These are phyloP conservation scores for Carex myosuroides DNA, from an alignment of 176 grass and related monocot genomes.

Conservation along the genomic window DNA sequence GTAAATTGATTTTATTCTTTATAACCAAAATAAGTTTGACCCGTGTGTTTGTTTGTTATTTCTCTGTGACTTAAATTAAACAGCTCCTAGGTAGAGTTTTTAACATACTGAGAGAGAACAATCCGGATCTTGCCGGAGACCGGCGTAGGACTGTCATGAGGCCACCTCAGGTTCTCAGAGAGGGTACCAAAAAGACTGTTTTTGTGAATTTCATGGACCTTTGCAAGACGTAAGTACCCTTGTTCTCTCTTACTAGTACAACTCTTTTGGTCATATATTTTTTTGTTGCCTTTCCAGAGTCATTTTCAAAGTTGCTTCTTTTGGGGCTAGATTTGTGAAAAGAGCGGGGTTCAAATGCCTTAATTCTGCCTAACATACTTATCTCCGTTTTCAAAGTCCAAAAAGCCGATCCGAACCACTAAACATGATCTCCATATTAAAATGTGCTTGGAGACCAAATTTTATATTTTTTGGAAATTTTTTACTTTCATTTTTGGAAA, in stretches of 20 bases:
- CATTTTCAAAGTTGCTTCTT: neutral
- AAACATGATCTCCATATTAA: too few relatives aligned
- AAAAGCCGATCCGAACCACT: too few relatives aligned
- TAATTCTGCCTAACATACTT: too few relatives aligned
- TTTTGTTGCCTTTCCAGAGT: neutral
- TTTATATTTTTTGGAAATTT: too few relatives aligned
- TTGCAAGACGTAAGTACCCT: constrained; percentile 48
- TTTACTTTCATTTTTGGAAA: too few relatives aligned
- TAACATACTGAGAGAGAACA: constrained; percentile 66
- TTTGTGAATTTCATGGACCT: constrained; percentile 95
- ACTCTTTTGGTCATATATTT: neutral
- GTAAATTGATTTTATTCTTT: neutral
- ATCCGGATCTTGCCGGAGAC: constrained; percentile 75
- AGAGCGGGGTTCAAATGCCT: neutral
- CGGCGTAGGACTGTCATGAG: constrained; percentile 63
- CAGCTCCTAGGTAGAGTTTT: constrained; percentile 80
- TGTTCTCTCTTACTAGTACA: neutral
- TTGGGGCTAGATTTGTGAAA: neutral
- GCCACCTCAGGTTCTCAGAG: constrained; percentile 71
- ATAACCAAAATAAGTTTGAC: neutral
- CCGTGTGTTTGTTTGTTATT: neutral
- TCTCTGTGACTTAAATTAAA: constrained; percentile 11
- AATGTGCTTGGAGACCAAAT: too few relatives aligned
- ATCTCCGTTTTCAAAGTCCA: too few relatives aligned
- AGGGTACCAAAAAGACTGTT: constrained; percentile 86